These are phyloP conservation scores for Phaeoacremonium minimum DNA, from an alignment of 2,329 filamentous ascomycete species.

Conservation along the genomic window DNA sequence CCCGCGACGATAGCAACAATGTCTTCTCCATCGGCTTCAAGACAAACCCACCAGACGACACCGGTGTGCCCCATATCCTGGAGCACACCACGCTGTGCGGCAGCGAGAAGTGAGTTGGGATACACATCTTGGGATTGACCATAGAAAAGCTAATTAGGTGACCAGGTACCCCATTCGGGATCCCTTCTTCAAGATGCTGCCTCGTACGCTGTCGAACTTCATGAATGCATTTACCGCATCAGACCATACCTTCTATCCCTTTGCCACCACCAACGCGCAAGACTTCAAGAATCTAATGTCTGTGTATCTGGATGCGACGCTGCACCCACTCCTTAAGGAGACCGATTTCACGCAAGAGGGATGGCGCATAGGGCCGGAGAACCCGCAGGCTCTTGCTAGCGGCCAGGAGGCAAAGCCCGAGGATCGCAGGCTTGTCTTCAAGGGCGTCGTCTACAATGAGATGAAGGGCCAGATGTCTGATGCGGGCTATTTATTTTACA, in stretches of 20 bases:
- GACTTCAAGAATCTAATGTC: constrained; percentile 96
- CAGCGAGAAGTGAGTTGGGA: constrained; percentile 69
- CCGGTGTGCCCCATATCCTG: constrained; percentile 92
- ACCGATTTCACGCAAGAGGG: constrained; percentile 95
- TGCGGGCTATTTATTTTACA: constrained; percentile 92
- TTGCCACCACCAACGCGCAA: constrained; percentile 91
- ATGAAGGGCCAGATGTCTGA: constrained; percentile 99
- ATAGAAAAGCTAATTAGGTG: background rate
- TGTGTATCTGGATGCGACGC: constrained; percentile 91
- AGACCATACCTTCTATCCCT: constrained; percentile 96
- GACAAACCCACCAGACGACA: constrained; percentile 95
- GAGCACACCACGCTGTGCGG: constrained; percentile 97
- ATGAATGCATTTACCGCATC: constrained; percentile 99
- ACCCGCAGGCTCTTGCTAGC: constrained; percentile 57
- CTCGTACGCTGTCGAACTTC: constrained; percentile 95
- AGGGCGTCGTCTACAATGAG: constrained; percentile 98
- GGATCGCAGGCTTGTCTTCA: constrained; percentile 78
- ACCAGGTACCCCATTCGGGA: constrained; percentile 90
- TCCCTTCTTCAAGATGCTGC: constrained; percentile 99
- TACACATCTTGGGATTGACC: background rate
- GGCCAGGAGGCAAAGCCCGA: constrained; percentile 41
- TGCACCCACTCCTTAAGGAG: constrained; percentile 83
- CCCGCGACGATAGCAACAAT: constrained; percentile 95
- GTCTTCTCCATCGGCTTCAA: constrained; percentile 99
- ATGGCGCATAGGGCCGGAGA: constrained; percentile 92